phyloP scores from a whole-genome alignment of 805 yeast genomes.

The Metschnikowia lunata region DNA sequence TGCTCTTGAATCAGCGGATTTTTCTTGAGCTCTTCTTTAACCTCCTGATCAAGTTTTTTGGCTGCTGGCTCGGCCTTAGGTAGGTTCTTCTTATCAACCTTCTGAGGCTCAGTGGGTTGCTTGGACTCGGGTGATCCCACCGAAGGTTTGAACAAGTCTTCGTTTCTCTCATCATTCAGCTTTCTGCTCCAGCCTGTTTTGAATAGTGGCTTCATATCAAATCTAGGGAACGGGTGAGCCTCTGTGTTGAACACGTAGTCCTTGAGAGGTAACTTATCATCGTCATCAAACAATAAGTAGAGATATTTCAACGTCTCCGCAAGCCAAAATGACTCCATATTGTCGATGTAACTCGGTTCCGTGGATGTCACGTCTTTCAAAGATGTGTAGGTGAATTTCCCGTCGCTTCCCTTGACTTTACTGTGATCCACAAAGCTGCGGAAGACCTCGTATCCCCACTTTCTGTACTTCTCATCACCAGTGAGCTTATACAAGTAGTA shows the following conservation, averaged over 20 bases:
- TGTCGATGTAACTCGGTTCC: constrained; percentile 57
- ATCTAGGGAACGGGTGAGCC: constrained; percentile 87
- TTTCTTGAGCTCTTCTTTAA: constrained; percentile 30
- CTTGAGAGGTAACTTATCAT: constrained; percentile 58
- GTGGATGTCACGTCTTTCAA: constrained; percentile 58
- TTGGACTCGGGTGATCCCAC: constrained; percentile 10
- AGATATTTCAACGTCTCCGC: constrained; percentile 90
- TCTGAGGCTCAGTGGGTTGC: constrained; percentile 10
- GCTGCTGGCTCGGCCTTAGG: constrained; percentile 42
- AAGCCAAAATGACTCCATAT: constrained; percentile 89
- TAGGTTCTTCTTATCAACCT: constrained; percentile 26
- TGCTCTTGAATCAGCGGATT: constrained; percentile 30
- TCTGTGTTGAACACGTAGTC: constrained; percentile 83
- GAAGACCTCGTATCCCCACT: constrained; percentile 88
- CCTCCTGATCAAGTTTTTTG: constrained; percentile 33
- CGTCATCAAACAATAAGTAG: constrained; percentile 44
- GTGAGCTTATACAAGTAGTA: constrained; percentile 77
- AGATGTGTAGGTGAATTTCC: constrained; percentile 53
- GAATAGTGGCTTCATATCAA: constrained; percentile 48
- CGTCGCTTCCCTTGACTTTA: constrained; percentile 39
- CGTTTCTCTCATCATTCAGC: constrained; percentile 19
- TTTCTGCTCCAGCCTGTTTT: constrained; percentile 59
- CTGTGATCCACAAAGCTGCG: constrained; percentile 62
- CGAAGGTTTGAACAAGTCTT: constrained; percentile 6
- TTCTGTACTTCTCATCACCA: constrained; percentile 73